These are phyloP conservation scores for Neonectria magnoliae DNA, from an alignment of 2,329 filamentous ascomycete species.

Conservation along the genomic window DNA sequence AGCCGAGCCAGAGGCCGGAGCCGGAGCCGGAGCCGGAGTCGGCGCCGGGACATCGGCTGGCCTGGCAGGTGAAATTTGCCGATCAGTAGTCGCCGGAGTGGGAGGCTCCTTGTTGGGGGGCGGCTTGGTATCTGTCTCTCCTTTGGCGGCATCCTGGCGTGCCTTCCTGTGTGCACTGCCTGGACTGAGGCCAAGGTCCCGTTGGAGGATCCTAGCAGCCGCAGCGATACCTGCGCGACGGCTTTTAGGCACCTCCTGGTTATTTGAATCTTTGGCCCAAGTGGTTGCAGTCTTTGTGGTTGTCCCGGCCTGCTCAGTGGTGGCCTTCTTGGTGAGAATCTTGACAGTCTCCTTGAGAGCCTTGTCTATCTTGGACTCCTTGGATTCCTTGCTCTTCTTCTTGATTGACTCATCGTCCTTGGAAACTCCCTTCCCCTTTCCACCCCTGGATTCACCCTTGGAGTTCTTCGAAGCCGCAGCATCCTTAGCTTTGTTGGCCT, in stretches of 20 bases:
- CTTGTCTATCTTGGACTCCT: conserved; percentile 62
- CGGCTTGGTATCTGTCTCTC: conserved; percentile 58
- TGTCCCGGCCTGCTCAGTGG: conserved; percentile 59
- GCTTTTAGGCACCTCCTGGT: conserved; percentile 60
- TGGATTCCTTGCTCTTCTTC: conserved; percentile 70
- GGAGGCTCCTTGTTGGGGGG: conserved; percentile 48
- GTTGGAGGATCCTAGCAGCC: conserved; percentile 71
- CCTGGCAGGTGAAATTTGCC: conserved; percentile 34
- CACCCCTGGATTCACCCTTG: conserved; percentile 65
- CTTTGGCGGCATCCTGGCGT: conserved; percentile 67
- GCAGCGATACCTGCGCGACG: conserved; percentile 70
- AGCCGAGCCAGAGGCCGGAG: conserved; percentile 18
- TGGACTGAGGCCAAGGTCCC: conserved; percentile 72
- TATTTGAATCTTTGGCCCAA: conserved; percentile 44
- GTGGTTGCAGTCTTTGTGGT: conserved; percentile 55
- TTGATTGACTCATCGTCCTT: conserved; percentile 62
- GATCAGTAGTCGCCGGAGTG: conserved; percentile 30
- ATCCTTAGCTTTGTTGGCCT: conserved; percentile 76
- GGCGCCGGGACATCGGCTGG: conserved; percentile 30
- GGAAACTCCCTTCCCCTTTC: conserved; percentile 57
- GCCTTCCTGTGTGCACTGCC: conserved; percentile 70
- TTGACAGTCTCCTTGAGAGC: conserved; percentile 68
- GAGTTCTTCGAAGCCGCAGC: conserved; percentile 53
- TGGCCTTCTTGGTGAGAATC: conserved; percentile 69
- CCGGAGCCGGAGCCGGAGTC: conserved; percentile 5